A percentile compares a stretch with the other conserved stretches of the same genome.
Conservation (phyloP, 2,329 filamentous ascomycete species). For the Immersiporthe knoxdaviesiana region DNA sequence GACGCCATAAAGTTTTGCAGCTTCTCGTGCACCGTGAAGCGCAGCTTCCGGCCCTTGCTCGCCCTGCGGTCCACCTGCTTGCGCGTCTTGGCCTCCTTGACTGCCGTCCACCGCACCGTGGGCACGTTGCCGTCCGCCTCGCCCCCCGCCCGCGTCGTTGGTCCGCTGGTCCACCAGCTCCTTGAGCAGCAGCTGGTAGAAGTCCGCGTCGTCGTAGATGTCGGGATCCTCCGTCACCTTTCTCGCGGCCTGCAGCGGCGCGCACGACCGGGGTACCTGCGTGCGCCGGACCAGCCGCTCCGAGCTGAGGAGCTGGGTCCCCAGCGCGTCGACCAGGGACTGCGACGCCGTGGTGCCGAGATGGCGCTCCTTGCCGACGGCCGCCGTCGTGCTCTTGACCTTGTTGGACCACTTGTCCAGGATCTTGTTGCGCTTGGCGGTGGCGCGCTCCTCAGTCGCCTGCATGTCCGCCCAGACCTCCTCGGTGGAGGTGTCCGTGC, state of each 20-base stretch:
- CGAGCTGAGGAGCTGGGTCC: slow-evolving; percentile 67
- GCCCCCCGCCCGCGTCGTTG: slow-evolving; percentile 59
- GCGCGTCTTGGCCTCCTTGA: slow-evolving; percentile 77
- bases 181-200: slow-evolving; percentile 91
- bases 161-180: slow-evolving; percentile 90
- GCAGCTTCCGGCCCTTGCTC: slow-evolving; percentile 91
- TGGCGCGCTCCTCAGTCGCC: slow-evolving; percentile 62
- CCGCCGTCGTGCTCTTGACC: slow-evolving; percentile 64
- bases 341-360: slow-evolving; percentile 56
- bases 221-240: slow-evolving; percentile 60
- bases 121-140: slow-evolving; percentile 43
- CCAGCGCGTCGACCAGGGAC: slow-evolving; percentile 68
- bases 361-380: slow-evolving; percentile 57
- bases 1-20: slow-evolving; percentile 97
- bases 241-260: slow-evolving; percentile 66
- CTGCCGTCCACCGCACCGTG: slow-evolving; percentile 66
- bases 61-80: slow-evolving; percentile 90
- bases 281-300: slow-evolving; percentile 72
- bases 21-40: slow-evolving; percentile 95
- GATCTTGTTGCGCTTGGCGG: slow-evolving; percentile 67
- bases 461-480: slow-evolving; percentile 76
- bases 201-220: slow-evolving; percentile 92
- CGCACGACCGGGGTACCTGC: slow-evolving; percentile 74
- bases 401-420: slow-evolving; percentile 92
- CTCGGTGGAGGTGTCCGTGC: slow-evolving; percentile 60